A percentile compares a stretch with the other conserved stretches of the same genome.
Conservation (phyloP, 768 basidiomycete species). For the Dictyophora rubrovolvata region DNA sequence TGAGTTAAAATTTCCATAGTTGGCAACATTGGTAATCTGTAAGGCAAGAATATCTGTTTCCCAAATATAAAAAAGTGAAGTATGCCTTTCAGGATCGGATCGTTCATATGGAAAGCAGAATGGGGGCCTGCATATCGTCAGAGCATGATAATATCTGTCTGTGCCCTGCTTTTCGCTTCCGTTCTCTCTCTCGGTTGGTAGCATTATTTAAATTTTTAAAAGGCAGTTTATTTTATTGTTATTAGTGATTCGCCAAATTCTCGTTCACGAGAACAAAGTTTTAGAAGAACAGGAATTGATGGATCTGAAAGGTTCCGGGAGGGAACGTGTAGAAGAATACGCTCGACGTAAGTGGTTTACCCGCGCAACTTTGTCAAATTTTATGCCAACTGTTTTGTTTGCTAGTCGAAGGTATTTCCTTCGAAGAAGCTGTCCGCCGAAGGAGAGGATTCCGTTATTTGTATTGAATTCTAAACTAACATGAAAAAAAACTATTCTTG, state of each 20-base stretch:
- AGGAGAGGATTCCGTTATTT: conserved; percentile 51
- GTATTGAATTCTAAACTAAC: conserved; percentile 23
- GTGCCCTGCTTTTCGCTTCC: conserved; percentile 19
- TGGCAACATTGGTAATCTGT: conserved; percentile 13
- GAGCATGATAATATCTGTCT: conserved; percentile 44
- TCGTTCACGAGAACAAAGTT: conserved; percentile 40
- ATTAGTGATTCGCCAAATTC: conserved; percentile 32
- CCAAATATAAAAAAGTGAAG: background rate
- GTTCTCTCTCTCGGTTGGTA: conserved; percentile 14
- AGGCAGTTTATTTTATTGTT: background rate
- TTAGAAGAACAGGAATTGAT: conserved; percentile 40
- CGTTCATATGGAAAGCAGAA: conserved; percentile 38
- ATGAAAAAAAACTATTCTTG: too few species aligned
- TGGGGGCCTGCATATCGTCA: conserved; percentile 57
- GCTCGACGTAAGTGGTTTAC: conserved; percentile 23
- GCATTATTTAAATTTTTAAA: background rate
- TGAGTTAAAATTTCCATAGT: background rate
- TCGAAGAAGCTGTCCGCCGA: conserved; percentile 48
- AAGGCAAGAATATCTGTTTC: background rate
- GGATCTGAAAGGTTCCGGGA: conserved; percentile 34
- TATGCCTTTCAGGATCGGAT: background rate
- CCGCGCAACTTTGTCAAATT: background rate
- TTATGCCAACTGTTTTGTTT: background rate
- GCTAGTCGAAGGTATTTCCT: conserved; percentile 42
- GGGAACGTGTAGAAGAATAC: conserved; percentile 44